Base-by-base conservation (phyloP, 192 early-diverging fungal genomes). In the Lobosporangium transversale region DNA sequence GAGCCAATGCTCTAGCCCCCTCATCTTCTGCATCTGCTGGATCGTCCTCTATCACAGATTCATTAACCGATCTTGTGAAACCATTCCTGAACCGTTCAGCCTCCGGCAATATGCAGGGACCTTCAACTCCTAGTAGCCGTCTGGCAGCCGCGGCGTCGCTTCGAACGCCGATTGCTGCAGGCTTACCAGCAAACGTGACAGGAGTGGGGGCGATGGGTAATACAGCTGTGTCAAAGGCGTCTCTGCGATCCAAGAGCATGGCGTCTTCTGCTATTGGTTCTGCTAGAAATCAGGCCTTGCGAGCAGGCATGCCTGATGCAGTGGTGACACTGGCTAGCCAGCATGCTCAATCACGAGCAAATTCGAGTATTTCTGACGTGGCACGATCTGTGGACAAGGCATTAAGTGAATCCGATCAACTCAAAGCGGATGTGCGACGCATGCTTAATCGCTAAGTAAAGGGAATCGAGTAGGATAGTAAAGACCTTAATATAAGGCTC, bases 141-240 rank as follows among this genome's bases (percentile, higher is more conserved):
- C 65, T 76, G 21, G 55, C 63, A 17, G 73, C 73, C 10, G 57
- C 73, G 2, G 58, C 56, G 3, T 59, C 55, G 8, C 47, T 76
- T 0, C 64, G 73, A 12, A 76, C 73, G 6, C 73, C 73, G 18
- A 76, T 76, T 40, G 73, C 73, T 8, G 73, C 73, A 36, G 73
- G 73, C 20, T 26, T 76, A 10, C 73, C 73, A 3, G 1, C 73
- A 1, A 76, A 52, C 27, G 27, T 67, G n/a, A 49, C 58, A 18
- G 73, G 73, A 6, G 59, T 62, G 1, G 65, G 73, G 3, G 73
- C 73, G 3, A 62, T 76, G 73, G 65, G 73, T 23, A 60, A 33
- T 31, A 67, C 73, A 2, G 42, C 73, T 4, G 63, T 76, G 1
- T 76, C 73, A 10, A 76, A 62, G 37, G 47, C 59, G 0, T 67